Percentiles rank a stretch among this genome's conserved stretches.
These are phyloP conservation scores for Citrullus colocynthis DNA, from an alignment of 306 rosid genomes.

Conservation along the genomic window DNA sequence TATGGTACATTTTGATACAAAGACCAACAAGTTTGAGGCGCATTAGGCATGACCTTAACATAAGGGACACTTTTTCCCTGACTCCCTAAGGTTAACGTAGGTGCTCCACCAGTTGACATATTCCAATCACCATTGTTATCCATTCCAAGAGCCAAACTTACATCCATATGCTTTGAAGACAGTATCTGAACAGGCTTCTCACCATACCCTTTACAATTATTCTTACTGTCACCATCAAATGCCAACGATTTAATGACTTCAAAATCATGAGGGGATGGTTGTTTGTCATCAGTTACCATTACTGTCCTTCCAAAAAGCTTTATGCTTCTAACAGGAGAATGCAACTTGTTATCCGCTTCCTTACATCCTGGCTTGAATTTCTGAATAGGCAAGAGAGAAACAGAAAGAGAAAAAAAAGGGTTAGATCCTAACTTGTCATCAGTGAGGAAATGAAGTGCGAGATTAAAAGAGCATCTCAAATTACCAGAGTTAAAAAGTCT, in stretches of 20 bases:
- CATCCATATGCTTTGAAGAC: slow-evolving; percentile 22
- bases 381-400: slow-evolving; percentile 25
- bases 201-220: slow-evolving; percentile 8
- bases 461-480: slow-evolving; percentile 9
- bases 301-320: slow-evolving; percentile 84
- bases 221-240: slow-evolving; percentile 15
- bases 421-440: neutral
- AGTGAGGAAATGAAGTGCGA: neutral
- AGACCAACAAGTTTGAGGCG: slow-evolving; percentile 33
- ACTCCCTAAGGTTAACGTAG: neutral
- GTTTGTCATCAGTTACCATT: slow-evolving; percentile 25
- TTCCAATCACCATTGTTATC: slow-evolving; percentile 12
- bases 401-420: slow-evolving; percentile 6
- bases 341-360: slow-evolving; percentile 14
- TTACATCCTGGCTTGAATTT: slow-evolving; percentile 28
- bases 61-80: neutral
- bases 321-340: slow-evolving; percentile 23
- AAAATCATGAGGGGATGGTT: slow-evolving; percentile 12
- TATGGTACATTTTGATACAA: slow-evolving; percentile 29
- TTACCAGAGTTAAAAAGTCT: slow-evolving; percentile 32
- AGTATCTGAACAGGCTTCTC: slow-evolving; percentile 26
- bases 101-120: slow-evolving; percentile 9
- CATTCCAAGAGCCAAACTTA: slow-evolving; percentile 31
- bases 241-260: slow-evolving; percentile 15
- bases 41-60: slow-evolving; percentile 8